Evolutionary conservation across 805 yeast genomes (phyloP), one percentile per base, ranked within the genome.

Genomic region (Suhomyces faveliae): DNA sequence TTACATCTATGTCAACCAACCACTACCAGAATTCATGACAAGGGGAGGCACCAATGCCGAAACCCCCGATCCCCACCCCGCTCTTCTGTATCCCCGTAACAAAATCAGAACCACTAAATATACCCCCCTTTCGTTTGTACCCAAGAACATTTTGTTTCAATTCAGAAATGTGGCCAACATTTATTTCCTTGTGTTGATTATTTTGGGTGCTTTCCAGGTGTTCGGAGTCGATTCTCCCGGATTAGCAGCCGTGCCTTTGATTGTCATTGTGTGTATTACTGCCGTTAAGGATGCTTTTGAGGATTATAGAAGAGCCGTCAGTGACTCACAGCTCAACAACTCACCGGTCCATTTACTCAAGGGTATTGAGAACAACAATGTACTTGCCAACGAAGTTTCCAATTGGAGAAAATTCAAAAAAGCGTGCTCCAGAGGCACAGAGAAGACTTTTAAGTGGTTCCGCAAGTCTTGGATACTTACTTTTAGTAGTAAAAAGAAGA

Each of bases 251-350:
- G 91, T 86, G 27, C 95, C 95, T 2, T 78, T 87, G 61, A 84
- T 86, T 62, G 91, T 87, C 47, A 86, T 87, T 70, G 90, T 87
- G 15, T 72, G 75, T 46, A 70, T 87, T 53, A 87, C 94, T 2
- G 91, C 89, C 4, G 61, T 83, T 52, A 84, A 85, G 59, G 94
- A 87, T 66, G 91, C 85, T 0, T 72, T 87, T 55, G 95, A 87
- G 66, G 95, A 87, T 63, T 84, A 79, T 53, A 74, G 87, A 49
- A 76, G 95, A 57, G 78, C 79, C 2, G 56, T 73, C 2, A 78
- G 82, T 35, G 95, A 87, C 63, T 68, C 73, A 46, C 90, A 86
- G 51, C 70, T 87, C 60, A 87, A 87, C 62, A 84, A 83, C 58
- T 76, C 85, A 2, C 74, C 80, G 13, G 79, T 85, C 10, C 86